Evolutionary conservation across 305 asterid species (phyloP), one percentile per base, ranked within the genome.

Genomic region (Lippia alba): DNA sequence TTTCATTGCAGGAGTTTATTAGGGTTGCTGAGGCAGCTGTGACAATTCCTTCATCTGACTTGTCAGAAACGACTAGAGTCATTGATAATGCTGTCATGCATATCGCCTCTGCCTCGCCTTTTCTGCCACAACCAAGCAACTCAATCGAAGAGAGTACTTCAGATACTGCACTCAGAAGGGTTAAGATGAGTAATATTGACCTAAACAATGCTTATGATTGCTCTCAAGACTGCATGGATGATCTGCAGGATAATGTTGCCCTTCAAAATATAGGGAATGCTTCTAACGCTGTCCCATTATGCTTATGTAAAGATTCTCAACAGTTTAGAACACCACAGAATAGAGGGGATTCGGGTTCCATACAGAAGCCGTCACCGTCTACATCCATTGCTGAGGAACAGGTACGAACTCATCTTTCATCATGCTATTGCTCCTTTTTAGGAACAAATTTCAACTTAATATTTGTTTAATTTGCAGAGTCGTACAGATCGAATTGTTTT

Each of bases 401-500:
- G 97, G 99, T 94, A 62, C 70, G 56, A 34, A 12, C 58, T 71
- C 40, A 67, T 54, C 69, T 55, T 58, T 62, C 65, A 40, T 45
- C 56, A 54, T 20, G 57, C 68, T 44, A 55, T 69, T 67, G 41
- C 41, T 65, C 61, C 9, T 49, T 62, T 32, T 10, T 44, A 11
- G 56, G 40, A 15, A 3, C 9, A 20, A 10, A 30, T 45, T 46
- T 70, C 11, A 64, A 51, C 59, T 41, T 64, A 19, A 20, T 56
- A 20, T 4, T 24, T 32, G 56, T 11, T 24, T 68, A 66, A 72
- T 77, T 72, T 79, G 80, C 96, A 95, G 99, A 85, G 84, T 72
- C 96, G 96, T 46, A 95, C 99, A 0, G 97, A 95, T 79, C 88
- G 97, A 62, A 95, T 95, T 74, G 98, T 95, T 67, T 89, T 95